These are phyloP conservation scores for Penicillium robsamsonii DNA, from an alignment of 495 filamentous ascomycete genomes.

Conservation along the genomic window DNA sequence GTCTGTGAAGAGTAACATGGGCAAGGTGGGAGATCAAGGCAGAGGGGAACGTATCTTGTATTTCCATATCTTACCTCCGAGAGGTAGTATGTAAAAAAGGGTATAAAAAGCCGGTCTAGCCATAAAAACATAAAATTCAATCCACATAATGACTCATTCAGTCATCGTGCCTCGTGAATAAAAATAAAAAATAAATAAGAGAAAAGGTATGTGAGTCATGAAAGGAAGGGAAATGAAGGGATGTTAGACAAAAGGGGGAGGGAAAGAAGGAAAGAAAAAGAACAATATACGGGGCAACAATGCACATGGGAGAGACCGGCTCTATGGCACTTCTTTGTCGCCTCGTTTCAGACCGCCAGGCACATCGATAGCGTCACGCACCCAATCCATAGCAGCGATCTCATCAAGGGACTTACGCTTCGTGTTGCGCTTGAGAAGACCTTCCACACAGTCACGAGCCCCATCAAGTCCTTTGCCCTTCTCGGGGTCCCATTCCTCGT, in stretches of 20 bases:
- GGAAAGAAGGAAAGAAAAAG: slow-evolving; percentile 7
- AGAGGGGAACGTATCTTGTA: not conserved
- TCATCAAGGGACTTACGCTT: slow-evolving; percentile 70
- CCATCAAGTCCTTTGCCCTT: slow-evolving; percentile 65
- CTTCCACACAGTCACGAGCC: slow-evolving; percentile 77
- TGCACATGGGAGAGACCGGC: slow-evolving; percentile 34
- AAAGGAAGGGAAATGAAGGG: slow-evolving; percentile 2
- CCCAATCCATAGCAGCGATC: slow-evolving; percentile 72
- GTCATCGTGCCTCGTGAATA: slow-evolving; percentile 16
- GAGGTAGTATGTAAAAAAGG: slow-evolving; percentile 16
- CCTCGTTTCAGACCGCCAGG: slow-evolving; percentile 66
- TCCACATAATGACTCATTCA: slow-evolving; percentile 1
- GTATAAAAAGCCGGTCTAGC: slow-evolving; percentile 28
- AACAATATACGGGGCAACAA: not conserved
- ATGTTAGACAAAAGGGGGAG: slow-evolving; percentile 6
- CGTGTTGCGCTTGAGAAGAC: slow-evolving; percentile 72
- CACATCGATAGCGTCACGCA: slow-evolving; percentile 67
- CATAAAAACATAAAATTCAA: slow-evolving; percentile 11
- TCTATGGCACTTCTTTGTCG: slow-evolving; percentile 60
- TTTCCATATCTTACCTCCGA: not conserved
- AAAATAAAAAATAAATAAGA: not conserved
- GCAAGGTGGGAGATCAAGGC: not conserved
- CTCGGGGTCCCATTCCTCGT: slow-evolving; percentile 64
- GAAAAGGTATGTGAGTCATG: slow-evolving; percentile 9
- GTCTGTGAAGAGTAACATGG: not conserved